phyloP scores from a whole-genome alignment of 805 yeast species.

The Kodamaea fukazawae region DNA sequence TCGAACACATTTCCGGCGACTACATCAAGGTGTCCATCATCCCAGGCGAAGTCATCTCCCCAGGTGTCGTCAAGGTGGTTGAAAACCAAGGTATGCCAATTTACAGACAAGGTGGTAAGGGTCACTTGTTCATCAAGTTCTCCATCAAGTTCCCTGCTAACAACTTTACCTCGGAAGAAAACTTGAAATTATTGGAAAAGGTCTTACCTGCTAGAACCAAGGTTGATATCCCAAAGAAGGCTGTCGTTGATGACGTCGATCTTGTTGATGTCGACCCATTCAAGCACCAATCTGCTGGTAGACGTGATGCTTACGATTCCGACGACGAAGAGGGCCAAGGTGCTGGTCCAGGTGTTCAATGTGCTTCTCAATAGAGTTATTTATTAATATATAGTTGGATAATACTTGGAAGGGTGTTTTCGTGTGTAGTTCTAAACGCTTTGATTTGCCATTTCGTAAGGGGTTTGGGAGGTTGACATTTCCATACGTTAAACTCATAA shows the following conservation, averaged over 20 bases:
- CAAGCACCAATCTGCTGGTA: constrained; percentile 47
- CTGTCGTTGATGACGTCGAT: constrained; percentile 77
- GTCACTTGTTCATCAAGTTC: constrained; percentile 84
- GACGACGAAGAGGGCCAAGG: constrained; percentile 50
- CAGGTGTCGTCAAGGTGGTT: constrained; percentile 76
- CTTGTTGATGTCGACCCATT: constrained; percentile 65
- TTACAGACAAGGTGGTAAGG: constrained; percentile 80
- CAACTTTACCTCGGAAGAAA: constrained; percentile 71
- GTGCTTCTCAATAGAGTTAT: constrained; percentile 76
- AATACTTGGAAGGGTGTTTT: background rate
- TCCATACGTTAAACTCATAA: too few species aligned
- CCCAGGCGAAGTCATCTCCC: constrained; percentile 92
- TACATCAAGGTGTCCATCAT: constrained; percentile 76
- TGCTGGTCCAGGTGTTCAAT: constrained; percentile 77
- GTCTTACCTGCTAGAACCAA: constrained; percentile 76
- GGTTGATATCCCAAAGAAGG: constrained; percentile 62
- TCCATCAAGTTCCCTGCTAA: constrained; percentile 82
- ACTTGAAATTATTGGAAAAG: constrained; percentile 67
- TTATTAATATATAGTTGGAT: constrained; percentile 8
- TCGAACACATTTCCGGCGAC: constrained; percentile 90
- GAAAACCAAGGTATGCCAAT: constrained; percentile 98
- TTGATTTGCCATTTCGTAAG: too few species aligned
- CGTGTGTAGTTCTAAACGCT: background rate
- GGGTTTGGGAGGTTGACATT: too few species aligned
- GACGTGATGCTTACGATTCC: constrained; percentile 44